Base-by-base conservation (phyloP, 2,329 filamentous ascomycete genomes). In the Aspergillus awamori region DNA sequence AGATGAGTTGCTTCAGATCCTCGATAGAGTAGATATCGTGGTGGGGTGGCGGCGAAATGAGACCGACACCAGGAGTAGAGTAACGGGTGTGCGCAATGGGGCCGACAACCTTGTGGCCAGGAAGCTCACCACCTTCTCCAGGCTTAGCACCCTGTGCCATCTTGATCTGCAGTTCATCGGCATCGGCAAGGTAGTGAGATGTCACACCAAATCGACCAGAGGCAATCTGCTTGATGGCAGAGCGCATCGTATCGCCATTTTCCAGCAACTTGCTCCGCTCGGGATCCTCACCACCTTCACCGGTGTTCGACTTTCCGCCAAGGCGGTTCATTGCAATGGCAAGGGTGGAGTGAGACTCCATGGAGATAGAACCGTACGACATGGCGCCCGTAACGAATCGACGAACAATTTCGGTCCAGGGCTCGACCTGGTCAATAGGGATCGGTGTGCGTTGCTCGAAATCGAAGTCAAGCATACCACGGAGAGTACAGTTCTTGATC, bases 1-100 rank as follows among this genome's bases (percentile, higher is more conserved):
- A 98, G 70, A 98, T 97, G 70, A 98, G 83, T 78, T 98, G 94
- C 83, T 98, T 98, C 62, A 98, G 79, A 84, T 98, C 94, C 79
- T 98, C 94, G 67, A 98, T 98, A 55, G 92, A 96, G 84, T 98
- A 98, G 69, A 98, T 97, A 74, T 98, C 94, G 84, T 98, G 94
- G 76, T 98, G 94, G 45, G 94, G 94, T 67, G 94, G 93, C 45
- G 94, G 94, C 22, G 93, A 97, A 75, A 98, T 98, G 49, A 98
- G 86, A 79, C 94, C 94, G 70, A 98, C 94, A 79, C 94, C 94
- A 67, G 94, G 93, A 5, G 94, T 98, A 8, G 94, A 98, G 82
- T 97, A 93, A 76, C 94, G 90, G 60, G 94, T 98, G 70, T 92
- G 90, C 60, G 92, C 94, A 77, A 98, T 98, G 6, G 92, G 91